phyloP scores from a whole-genome alignment of 2,329 filamentous ascomycete genomes.

The Alternaria brassicae region DNA sequence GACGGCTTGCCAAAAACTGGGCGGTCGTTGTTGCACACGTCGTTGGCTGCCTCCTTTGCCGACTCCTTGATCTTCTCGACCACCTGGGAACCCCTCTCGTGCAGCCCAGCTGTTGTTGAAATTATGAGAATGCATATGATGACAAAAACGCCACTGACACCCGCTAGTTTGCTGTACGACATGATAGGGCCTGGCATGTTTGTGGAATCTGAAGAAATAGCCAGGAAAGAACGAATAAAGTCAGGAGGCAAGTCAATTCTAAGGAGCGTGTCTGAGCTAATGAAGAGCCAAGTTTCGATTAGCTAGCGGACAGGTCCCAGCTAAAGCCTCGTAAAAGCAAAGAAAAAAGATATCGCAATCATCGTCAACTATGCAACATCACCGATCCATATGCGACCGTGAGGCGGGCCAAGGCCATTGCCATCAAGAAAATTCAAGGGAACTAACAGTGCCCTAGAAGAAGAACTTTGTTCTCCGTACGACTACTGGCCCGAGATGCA shows the following conservation, averaged over 20 bases:
- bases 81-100: conserved; percentile 10
- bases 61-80: conserved; percentile 22
- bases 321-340: not conserved
- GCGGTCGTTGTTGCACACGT: conserved; percentile 18
- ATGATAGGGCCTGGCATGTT: conserved; percentile 6
- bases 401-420: not conserved
- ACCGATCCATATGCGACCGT: not conserved
- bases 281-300: not conserved
- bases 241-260: not conserved
- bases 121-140: conserved; percentile 20
- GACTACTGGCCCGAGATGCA: not conserved
- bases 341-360: not conserved
- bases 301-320: not conserved
- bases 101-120: conserved; percentile 17
- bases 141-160: conserved; percentile 6
- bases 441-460: not conserved
- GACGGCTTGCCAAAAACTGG: conserved; percentile 11
- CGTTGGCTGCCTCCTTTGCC: conserved; percentile 18
- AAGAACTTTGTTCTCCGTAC: not conserved
- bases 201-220: too few relatives aligned
- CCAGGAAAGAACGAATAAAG: not conserved
- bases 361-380: not conserved
- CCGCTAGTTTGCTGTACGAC: not conserved
- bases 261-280: not conserved
- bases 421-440: not conserved